Percentiles rank a stretch among this genome's conserved stretches.
Conservation (phyloP, 2,329 filamentous ascomycete genomes). For the Helotiales sp. region DNA sequence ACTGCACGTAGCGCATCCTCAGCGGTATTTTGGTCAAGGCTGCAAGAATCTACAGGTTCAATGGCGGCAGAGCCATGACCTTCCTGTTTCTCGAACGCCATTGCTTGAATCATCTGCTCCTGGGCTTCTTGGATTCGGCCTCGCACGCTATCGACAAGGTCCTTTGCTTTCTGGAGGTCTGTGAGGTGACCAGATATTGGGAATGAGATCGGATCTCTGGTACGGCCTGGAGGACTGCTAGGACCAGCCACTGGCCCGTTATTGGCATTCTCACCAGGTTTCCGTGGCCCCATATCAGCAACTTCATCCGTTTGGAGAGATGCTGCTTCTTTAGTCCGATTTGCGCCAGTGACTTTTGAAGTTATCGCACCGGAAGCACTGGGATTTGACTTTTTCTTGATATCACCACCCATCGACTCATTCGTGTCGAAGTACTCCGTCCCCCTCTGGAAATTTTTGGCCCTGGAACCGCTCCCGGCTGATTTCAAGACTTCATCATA, state of each 20-base stretch:
- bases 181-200: conserved; percentile 16
- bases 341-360: neutral
- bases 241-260: neutral
- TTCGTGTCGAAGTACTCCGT: conserved; percentile 6
- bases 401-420: neutral
- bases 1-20: conserved; percentile 5
- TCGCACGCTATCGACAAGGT: conserved; percentile 26
- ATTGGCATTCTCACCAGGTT: neutral
- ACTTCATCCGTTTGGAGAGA: neutral
- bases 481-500: conserved; percentile 2
- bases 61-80: neutral
- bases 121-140: conserved; percentile 21
- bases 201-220: neutral
- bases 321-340: neutral
- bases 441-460: neutral
- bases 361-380: neutral
- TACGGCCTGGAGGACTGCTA: neutral
- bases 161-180: conserved; percentile 28
- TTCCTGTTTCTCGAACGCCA: neutral
- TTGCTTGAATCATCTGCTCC: conserved; percentile 14
- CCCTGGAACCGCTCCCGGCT: neutral
- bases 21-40: neutral
- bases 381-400: neutral
- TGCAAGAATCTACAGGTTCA: neutral
- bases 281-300: neutral